phyloP scores from a whole-genome alignment of 2,329 filamentous ascomycete genomes.

The Lachnum nothofagi region DNA sequence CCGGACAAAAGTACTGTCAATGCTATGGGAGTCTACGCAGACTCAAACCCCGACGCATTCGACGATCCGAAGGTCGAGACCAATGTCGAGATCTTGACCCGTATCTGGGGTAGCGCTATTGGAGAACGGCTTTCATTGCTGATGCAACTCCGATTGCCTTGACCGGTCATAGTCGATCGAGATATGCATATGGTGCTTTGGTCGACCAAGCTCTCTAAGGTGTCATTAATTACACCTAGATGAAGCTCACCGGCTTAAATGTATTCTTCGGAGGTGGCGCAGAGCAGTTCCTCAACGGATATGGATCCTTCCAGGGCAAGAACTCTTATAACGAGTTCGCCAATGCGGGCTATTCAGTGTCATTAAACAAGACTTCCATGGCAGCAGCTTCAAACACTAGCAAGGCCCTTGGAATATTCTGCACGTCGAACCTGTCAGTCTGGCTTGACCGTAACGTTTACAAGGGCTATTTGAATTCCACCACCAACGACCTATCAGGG shows the following conservation, averaged over 20 bases:
- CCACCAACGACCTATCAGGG: constrained; percentile 66
- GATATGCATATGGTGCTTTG: constrained; percentile 64
- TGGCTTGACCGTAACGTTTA: constrained; percentile 86
- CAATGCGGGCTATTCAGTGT: constrained; percentile 66
- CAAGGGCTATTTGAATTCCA: constrained; percentile 58
- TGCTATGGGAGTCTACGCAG: constrained; percentile 71
- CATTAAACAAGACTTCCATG: constrained; percentile 69
- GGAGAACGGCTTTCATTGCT: constrained; percentile 70
- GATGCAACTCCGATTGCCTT: constrained; percentile 79
- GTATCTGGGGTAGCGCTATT: constrained; percentile 57
- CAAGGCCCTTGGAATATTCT: constrained; percentile 73
- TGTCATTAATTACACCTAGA: constrained; percentile 76
- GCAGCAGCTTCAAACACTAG: constrained; percentile 50
- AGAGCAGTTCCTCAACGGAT: constrained; percentile 68
- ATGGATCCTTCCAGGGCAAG: constrained; percentile 60
- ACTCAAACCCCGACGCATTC: constrained; percentile 66
- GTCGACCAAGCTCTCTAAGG: constrained; percentile 74
- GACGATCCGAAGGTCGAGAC: constrained; percentile 86
- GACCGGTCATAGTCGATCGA: constrained; percentile 66
- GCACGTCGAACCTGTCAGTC: constrained; percentile 67
- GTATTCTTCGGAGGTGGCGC: constrained; percentile 79
- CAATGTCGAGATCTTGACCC: constrained; percentile 71
- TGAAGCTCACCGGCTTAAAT: constrained; percentile 66
- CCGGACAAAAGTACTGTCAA: constrained; percentile 80
- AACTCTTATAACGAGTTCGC: constrained; percentile 75